phyloP scores from a whole-genome alignment of 2,329 filamentous ascomycete species.

The Cladosporium halotolerans region DNA sequence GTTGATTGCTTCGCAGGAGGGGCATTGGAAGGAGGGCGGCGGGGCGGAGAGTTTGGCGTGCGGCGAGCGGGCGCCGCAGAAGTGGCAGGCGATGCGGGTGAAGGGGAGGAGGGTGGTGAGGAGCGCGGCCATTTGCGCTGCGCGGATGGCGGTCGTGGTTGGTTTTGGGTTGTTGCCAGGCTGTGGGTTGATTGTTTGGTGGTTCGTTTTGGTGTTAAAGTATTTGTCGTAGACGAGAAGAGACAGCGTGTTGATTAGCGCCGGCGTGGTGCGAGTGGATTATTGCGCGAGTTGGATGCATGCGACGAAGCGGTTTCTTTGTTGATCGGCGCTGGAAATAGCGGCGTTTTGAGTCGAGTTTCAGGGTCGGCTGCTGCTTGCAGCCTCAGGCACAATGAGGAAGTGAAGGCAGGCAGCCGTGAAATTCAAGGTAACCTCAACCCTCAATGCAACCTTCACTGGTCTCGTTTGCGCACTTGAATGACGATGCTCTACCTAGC shows the following conservation, averaged over 20 bases:
- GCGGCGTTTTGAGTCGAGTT: constrained; percentile 2
- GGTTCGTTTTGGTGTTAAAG: neutral
- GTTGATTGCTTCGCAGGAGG: constrained; percentile 78
- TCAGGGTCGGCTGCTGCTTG: too few relatives aligned
- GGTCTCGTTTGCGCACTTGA: too few relatives aligned
- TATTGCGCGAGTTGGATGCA: too few relatives aligned
- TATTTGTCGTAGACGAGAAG: neutral
- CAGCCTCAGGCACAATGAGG: too few relatives aligned
- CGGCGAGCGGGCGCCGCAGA: constrained; percentile 66
- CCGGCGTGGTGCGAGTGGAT: too few relatives aligned
- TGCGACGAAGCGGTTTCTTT: too few relatives aligned
- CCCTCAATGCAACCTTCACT: too few relatives aligned
- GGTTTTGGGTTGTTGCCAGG: too few relatives aligned
- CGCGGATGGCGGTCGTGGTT: neutral
- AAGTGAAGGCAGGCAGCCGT: too few relatives aligned
- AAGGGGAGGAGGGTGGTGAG: constrained; percentile 14
- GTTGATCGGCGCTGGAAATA: constrained; percentile 5
- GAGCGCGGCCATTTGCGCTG: constrained; percentile 3
- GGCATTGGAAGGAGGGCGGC: constrained; percentile 62
- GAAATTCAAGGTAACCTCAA: too few relatives aligned
- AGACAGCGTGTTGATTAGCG: neutral
- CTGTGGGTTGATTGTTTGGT: neutral
- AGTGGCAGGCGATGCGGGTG: constrained; percentile 58
- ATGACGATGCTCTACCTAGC: too few relatives aligned
- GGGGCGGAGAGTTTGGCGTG: constrained; percentile 52